These are phyloP conservation scores for Penicillium sp. DNA, from an alignment of 2,329 filamentous ascomycete species.

Conservation along the genomic window DNA sequence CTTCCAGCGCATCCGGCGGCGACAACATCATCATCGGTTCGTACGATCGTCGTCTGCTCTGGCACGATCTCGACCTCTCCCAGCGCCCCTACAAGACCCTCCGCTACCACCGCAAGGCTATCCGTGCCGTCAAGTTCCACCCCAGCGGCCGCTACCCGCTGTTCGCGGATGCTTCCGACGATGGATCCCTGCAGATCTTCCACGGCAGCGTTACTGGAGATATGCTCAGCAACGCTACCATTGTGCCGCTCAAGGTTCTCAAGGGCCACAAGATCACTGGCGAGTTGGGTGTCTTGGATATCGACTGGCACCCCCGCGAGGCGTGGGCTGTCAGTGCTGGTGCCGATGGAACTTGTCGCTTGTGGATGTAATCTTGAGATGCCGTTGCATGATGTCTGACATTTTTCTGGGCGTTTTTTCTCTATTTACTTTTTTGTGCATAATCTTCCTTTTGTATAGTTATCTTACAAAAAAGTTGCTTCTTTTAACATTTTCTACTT, in stretches of 20 bases:
- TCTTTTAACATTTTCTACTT: neutral
- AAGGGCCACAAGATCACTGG: slow-evolving; percentile 83
- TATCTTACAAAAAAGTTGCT: slow-evolving; percentile 30
- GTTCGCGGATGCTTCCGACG: slow-evolving; percentile 93
- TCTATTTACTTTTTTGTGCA: slow-evolving; percentile 28
- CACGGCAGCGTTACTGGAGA: slow-evolving; percentile 94
- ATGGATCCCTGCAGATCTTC: slow-evolving; percentile 93
- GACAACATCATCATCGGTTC: slow-evolving; percentile 93
- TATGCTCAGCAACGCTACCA: slow-evolving; percentile 91
- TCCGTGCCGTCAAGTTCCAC: slow-evolving; percentile 86
- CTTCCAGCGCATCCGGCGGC: slow-evolving; percentile 85
- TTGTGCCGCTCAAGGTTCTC: slow-evolving; percentile 93
- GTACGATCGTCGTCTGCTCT: slow-evolving; percentile 88
- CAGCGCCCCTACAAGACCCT: slow-evolving; percentile 92
- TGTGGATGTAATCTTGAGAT: slow-evolving; percentile 66
- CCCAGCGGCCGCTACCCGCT: slow-evolving; percentile 71
- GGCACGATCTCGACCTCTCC: slow-evolving; percentile 95
- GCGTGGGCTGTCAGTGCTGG: slow-evolving; percentile 94
- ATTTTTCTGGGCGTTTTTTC: slow-evolving; percentile 20
- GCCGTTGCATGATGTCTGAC: slow-evolving; percentile 23
- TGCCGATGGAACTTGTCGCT: slow-evolving; percentile 84
- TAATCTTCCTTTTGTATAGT: slow-evolving; percentile 27
- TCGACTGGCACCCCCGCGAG: slow-evolving; percentile 93
- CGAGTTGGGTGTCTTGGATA: slow-evolving; percentile 84
- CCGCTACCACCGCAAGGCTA: slow-evolving; percentile 89